A percentile compares a stretch with the other conserved stretches of the same genome.
phyloP scores from a whole-genome alignment of 2,329 filamentous ascomycete species.

The Colletotrichum sp. region DNA sequence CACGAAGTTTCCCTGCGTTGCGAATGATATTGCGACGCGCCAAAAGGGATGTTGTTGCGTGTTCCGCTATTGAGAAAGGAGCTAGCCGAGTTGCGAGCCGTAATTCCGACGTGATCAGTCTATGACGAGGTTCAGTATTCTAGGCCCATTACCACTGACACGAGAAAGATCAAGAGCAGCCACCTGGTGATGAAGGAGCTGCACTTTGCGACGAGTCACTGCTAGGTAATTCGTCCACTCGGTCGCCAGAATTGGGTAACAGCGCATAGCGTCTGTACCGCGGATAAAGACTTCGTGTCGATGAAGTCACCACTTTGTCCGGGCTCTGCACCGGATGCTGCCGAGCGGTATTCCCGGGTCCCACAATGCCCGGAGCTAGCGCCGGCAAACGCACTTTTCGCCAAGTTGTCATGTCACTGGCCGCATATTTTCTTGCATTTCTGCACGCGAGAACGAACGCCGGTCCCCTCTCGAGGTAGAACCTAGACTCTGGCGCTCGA shows the following conservation, averaged over 20 bases:
- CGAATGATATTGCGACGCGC: not conserved
- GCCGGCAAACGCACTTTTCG: slow-evolving; percentile 4
- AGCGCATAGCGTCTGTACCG: not conserved
- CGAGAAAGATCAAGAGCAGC: not conserved
- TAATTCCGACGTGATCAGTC: not conserved
- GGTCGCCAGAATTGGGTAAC: not conserved
- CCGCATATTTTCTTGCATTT: not conserved
- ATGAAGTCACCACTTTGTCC: slow-evolving; percentile 21
- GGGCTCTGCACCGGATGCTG: not conserved
- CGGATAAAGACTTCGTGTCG: not conserved
- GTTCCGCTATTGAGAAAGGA: not conserved
- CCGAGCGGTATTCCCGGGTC: slow-evolving; percentile 8
- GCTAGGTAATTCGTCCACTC: not conserved
- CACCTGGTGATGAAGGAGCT: not conserved
- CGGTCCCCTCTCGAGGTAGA: not conserved
- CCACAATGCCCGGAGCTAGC: slow-evolving; percentile 9
- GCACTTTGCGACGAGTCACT: not conserved
- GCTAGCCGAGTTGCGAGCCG: not conserved
- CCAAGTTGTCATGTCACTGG: not conserved
- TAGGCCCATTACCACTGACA: not conserved
- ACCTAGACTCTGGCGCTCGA: not conserved
- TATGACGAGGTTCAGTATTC: not conserved
- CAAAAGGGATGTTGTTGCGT: not conserved
- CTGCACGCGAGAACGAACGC: not conserved
- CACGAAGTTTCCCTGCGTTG: not conserved